A percentile compares a stretch with the other conserved stretches of the same genome.
These are phyloP conservation scores for Sindora glabra DNA, from an alignment of 306 rosid genomes.

Conservation along the genomic window DNA sequence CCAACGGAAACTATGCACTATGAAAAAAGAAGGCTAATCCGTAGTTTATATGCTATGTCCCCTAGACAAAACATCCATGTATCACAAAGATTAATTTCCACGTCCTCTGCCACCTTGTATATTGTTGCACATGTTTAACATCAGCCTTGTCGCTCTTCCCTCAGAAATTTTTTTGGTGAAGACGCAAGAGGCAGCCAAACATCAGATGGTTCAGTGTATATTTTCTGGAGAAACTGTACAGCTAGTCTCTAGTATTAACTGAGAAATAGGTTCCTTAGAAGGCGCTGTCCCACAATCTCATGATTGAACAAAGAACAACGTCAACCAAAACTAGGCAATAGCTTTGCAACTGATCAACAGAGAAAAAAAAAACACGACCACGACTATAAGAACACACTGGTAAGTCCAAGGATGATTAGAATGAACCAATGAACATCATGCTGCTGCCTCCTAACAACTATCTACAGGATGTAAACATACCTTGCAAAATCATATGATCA, in stretches of 20 bases:
- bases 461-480: slow-evolving; percentile 24
- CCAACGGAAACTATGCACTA: background rate
- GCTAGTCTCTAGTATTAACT: slow-evolving; percentile 16
- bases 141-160: slow-evolving; percentile 4
- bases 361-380: background rate
- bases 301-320: background rate
- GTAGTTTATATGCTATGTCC: slow-evolving; percentile 8
- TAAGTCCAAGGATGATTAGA: background rate
- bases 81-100: slow-evolving; percentile 11
- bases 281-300: background rate
- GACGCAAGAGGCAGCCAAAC: slow-evolving; percentile 4
- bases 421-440: background rate
- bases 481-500: slow-evolving; percentile 24
- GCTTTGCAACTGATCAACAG: slow-evolving; percentile 5
- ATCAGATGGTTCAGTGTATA: slow-evolving; percentile 6
- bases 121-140: slow-evolving; percentile 6
- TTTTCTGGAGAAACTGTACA: slow-evolving; percentile 23
- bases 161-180: slow-evolving; percentile 6
- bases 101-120: background rate
- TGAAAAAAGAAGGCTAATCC: slow-evolving; percentile 8
- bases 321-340: background rate
- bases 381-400: background rate
- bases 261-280: slow-evolving; percentile 4
- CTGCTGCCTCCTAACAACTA: background rate
- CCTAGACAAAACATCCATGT: slow-evolving; percentile 10